Conservation (phyloP, 2,329 filamentous ascomycete species). For the Xylaria sp. region DNA sequence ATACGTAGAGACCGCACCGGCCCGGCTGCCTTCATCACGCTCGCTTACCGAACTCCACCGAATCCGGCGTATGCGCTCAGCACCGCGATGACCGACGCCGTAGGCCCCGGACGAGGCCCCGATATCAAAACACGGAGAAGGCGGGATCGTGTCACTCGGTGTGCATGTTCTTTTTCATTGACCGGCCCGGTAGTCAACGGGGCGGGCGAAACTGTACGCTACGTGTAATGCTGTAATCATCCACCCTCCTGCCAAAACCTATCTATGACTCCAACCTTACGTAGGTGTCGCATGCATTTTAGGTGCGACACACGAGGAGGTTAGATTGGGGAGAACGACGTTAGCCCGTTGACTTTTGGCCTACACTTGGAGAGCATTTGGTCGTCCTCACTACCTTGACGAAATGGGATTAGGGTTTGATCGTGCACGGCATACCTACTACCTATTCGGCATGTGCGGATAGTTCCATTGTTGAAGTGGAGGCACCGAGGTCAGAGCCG, state of each 20-base stretch:
- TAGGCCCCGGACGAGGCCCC: neutral
- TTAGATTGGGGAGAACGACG: neutral
- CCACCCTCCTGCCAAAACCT: too few species aligned
- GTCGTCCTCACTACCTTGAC: neutral
- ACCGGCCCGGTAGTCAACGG: too few species aligned
- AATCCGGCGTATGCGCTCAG: neutral
- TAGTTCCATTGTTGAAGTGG: neutral
- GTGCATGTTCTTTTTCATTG: too few species aligned
- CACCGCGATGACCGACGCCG: too few species aligned
- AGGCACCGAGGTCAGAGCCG: neutral
- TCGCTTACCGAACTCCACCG: neutral
- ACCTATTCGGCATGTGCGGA: neutral
- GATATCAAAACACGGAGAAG: neutral
- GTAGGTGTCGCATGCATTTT: too few species aligned
- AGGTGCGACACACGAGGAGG: too few species aligned
- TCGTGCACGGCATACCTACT: too few species aligned
- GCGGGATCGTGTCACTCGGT: too few species aligned
- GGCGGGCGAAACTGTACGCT: too few species aligned
- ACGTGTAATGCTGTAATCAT: too few species aligned
- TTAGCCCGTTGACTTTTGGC: neutral
- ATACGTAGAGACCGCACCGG: too few species aligned
- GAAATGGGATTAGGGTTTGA: neutral
- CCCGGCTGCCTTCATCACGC: neutral
- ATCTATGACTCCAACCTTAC: too few species aligned
- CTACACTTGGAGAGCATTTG: neutral